Evolutionary conservation across 1,284 basidiomycete genomes (phyloP).

Genomic region (Ceratobasidium papillatum): DNA sequence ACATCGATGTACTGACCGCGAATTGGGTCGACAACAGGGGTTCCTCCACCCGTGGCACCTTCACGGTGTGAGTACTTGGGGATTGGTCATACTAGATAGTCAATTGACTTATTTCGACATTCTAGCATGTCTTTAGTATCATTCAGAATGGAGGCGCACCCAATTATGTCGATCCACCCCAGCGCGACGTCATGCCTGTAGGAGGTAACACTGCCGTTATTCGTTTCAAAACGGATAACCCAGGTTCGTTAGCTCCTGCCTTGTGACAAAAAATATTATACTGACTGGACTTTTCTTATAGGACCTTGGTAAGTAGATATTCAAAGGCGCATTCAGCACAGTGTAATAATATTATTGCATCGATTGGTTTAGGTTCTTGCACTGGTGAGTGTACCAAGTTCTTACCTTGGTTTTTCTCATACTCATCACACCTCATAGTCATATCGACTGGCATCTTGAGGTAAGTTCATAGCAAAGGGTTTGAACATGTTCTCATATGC

Average conservation of each 20-base stretch:
- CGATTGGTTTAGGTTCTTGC: slow-evolving; percentile 50
- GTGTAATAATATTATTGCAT: neutral
- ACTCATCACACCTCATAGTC: slow-evolving; percentile 55
- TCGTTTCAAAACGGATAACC: slow-evolving; percentile 60
- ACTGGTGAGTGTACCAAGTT: slow-evolving; percentile 47
- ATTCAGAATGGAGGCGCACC: slow-evolving; percentile 52
- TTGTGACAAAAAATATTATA: neutral
- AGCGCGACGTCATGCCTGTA: slow-evolving; percentile 52
- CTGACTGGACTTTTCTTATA: neutral
- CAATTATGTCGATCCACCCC: slow-evolving; percentile 54
- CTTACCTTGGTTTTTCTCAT: neutral
- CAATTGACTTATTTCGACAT: neutral
- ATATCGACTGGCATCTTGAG: slow-evolving; percentile 59
- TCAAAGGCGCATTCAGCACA: neutral
- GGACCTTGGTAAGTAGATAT: slow-evolving; percentile 52
- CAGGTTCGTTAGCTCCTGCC: slow-evolving; percentile 47
- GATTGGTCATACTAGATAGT: neutral
- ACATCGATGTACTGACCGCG: neutral
- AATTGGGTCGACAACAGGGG: neutral
- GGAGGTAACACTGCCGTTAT: slow-evolving; percentile 51
- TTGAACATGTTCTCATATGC: neutral
- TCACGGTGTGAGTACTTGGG: slow-evolving; percentile 28
- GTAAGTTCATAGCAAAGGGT: slow-evolving; percentile 45
- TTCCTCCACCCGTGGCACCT: slow-evolving; percentile 37
- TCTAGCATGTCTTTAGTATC: slow-evolving; percentile 52